Conservation (phyloP, 2,329 filamentous ascomycete species). For the Zasmidium angulare region DNA sequence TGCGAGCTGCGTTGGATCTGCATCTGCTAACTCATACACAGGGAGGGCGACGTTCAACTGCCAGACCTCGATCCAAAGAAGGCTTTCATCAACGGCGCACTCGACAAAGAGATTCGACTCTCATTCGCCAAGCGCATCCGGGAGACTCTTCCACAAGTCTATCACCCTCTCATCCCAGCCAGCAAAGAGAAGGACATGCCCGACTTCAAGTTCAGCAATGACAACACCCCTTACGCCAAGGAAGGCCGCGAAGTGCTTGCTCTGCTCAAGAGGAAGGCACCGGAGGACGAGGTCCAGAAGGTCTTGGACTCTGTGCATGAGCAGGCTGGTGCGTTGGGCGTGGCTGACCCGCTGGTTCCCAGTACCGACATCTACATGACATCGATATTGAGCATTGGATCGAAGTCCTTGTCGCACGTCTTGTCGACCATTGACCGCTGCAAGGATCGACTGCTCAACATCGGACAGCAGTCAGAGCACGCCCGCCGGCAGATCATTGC, state of each 20-base stretch:
- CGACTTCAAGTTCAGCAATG: conserved; percentile 83
- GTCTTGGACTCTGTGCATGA: conserved; percentile 78
- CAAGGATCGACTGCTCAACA: conserved; percentile 81
- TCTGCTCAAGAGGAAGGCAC: conserved; percentile 78
- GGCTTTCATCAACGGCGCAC: conserved; percentile 83
- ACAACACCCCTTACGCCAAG: conserved; percentile 73
- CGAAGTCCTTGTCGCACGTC: conserved; percentile 93
- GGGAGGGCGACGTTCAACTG: conserved; percentile 76
- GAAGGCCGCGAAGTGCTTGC: conserved; percentile 81
- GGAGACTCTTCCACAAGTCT: conserved; percentile 83
- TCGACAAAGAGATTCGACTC: conserved; percentile 95
- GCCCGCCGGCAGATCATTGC: conserved; percentile 86
- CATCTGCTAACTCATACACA: conserved; percentile 31
- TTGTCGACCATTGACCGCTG: conserved; percentile 93
- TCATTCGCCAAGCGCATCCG: conserved; percentile 96
- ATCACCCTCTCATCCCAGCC: conserved; percentile 75
- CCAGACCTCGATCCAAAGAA: conserved; percentile 81
- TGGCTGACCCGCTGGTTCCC: conserved; percentile 74
- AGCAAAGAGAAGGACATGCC: conserved; percentile 95
- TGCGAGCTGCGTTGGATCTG: too few species aligned
- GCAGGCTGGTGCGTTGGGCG: conserved; percentile 67
- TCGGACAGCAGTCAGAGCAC: conserved; percentile 70
- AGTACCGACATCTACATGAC: conserved; percentile 94
- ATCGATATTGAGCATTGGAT: conserved; percentile 86
- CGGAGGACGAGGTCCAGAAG: conserved; percentile 82